phyloP scores from a whole-genome alignment of 768 basidiomycete species.

The Rhodocollybia butyracea region DNA sequence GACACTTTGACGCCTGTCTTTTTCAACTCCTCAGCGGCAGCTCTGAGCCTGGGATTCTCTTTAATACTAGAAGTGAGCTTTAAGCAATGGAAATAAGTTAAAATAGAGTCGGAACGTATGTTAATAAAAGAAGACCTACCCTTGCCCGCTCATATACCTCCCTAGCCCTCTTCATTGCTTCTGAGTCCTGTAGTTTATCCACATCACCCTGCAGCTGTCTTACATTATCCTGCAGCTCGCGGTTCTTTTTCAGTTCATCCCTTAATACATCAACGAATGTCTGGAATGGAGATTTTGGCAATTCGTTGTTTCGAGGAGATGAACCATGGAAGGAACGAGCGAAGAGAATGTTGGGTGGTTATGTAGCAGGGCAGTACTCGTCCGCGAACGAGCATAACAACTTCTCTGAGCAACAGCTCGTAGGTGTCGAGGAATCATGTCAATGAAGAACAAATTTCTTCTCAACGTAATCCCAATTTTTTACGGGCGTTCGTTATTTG shows the following conservation, averaged over 20 bases:
- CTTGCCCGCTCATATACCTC: constrained; percentile 93
- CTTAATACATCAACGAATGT: constrained; percentile 93
- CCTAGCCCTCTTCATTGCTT: constrained; percentile 88
- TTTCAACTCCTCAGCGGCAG: constrained; percentile 90
- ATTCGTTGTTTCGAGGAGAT: constrained; percentile 54
- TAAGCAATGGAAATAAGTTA: constrained; percentile 6
- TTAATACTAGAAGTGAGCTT: constrained; percentile 92
- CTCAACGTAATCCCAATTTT: no score
- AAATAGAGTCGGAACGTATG: no score
- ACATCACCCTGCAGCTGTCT: constrained; percentile 98
- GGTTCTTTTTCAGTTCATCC: constrained; percentile 90
- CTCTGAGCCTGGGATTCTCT: constrained; percentile 89
- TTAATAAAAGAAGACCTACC: constrained; percentile 48
- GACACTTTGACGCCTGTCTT: constrained; percentile 88
- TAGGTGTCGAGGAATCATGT: no score
- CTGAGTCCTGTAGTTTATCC: constrained; percentile 94
- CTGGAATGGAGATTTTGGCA: constrained; percentile 90
- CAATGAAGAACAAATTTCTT: no score
- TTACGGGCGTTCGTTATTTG: no score
- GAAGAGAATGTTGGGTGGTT: no score
- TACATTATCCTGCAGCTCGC: constrained; percentile 94
- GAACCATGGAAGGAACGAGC: constrained; percentile 66
- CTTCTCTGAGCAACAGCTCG: no score
- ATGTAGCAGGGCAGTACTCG: no score
- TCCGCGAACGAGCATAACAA: no score